These are phyloP conservation scores for Eutrema japonicum DNA, from an alignment of 345 rosid genomes.

Conservation along the genomic window DNA sequence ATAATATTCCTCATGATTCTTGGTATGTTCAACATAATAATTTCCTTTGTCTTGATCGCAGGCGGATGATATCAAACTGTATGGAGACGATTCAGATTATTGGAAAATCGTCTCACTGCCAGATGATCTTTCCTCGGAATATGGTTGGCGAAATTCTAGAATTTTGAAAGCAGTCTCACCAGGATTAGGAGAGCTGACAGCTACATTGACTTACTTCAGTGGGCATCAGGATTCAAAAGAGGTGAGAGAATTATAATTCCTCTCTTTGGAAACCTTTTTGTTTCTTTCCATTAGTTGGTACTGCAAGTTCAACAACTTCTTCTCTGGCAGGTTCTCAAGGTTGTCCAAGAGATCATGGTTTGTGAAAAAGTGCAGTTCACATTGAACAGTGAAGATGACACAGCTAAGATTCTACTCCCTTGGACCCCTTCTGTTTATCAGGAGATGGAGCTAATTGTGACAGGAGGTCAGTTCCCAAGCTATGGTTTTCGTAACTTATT, in stretches of 20 bases:
- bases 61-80: constrained; percentile 73
- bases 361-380: constrained; percentile 73
- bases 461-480: constrained; percentile 64
- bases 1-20: constrained; percentile 36
- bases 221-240: constrained; percentile 57
- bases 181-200: constrained; percentile 72
- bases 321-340: constrained; percentile 65
- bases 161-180: constrained; percentile 63
- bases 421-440: constrained; percentile 85
- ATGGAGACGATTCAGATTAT: constrained; percentile 56
- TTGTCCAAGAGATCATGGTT: constrained; percentile 74
- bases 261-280: constrained; percentile 13
- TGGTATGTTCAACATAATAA: constrained; percentile 40
- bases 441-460: constrained; percentile 77
- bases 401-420: constrained; percentile 60
- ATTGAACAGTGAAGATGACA: constrained; percentile 49
- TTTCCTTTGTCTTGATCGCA: constrained; percentile 50
- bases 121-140: constrained; percentile 53
- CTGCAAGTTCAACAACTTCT: constrained; percentile 27
- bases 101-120: constrained; percentile 60
- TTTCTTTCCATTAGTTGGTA: constrained; percentile 9
- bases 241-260: constrained; percentile 49
- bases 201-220: constrained; percentile 70
- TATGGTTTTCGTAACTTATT: constrained; percentile 29
- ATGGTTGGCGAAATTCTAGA: constrained; percentile 63